A percentile compares a stretch with the other conserved stretches of the same genome.
Evolutionary conservation across 2,329 filamentous ascomycete genomes (phyloP).

Genomic region (Colletotrichum somersetense): DNA sequence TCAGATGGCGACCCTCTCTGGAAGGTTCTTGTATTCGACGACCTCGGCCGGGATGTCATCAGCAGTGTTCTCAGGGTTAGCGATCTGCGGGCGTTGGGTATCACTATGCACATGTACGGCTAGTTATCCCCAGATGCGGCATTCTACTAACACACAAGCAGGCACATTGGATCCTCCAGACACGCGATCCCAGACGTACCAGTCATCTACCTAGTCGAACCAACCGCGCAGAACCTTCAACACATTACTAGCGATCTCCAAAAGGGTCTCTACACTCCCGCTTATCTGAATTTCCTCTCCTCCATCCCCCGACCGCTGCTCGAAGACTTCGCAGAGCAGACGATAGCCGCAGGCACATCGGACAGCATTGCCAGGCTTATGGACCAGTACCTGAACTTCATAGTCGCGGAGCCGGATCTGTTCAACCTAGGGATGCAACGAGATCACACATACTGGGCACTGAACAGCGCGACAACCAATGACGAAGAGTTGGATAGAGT

Average conservation of each 20-base stretch:
- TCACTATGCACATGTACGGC: conserved; percentile 91
- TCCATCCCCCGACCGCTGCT: conserved; percentile 90
- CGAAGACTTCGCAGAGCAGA: conserved; percentile 94
- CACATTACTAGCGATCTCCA: conserved; percentile 87
- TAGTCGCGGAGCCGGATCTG: conserved; percentile 93
- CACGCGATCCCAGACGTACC: conserved; percentile 97
- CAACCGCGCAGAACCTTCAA: conserved; percentile 83
- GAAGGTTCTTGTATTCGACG: conserved; percentile 98
- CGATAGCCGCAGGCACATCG: conserved; percentile 84
- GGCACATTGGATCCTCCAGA: conserved; percentile 83
- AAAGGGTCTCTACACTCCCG: conserved; percentile 89
- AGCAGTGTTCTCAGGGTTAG: conserved; percentile 95
- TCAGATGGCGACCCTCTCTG: conserved; percentile 93
- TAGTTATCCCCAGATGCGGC: conserved; percentile 15
- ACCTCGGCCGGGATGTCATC: conserved; percentile 91
- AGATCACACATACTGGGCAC: conserved; percentile 90
- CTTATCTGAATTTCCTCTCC: conserved; percentile 96
- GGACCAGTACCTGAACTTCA: conserved; percentile 98
- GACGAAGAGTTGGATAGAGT: conserved; percentile 90
- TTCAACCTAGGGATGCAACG: conserved; percentile 90
- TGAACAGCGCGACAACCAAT: conserved; percentile 92
- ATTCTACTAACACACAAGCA: conserved; percentile 52
- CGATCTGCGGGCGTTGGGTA: conserved; percentile 92
- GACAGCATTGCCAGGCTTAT: conserved; percentile 93
- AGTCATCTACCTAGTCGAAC: conserved; percentile 96